phyloP scores from a whole-genome alignment of 1,284 basidiomycete species.

The Cutaneotrichosporon mucoides region DNA sequence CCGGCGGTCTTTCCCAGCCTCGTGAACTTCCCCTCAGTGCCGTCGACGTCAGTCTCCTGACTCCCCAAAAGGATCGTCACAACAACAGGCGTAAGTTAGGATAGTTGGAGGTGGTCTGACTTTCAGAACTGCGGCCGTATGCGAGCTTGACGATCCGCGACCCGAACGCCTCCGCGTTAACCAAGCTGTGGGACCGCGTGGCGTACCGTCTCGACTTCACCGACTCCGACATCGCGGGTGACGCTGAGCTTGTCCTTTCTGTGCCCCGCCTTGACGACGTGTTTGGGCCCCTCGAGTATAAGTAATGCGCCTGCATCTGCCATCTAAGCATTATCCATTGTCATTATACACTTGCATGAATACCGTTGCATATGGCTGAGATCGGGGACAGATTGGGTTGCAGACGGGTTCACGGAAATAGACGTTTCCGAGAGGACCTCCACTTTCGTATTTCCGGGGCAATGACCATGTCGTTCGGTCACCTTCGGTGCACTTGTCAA shows the following conservation, averaged over 20 bases:
- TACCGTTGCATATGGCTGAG: not conserved
- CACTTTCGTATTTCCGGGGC: not conserved
- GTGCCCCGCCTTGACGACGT: slow-evolving; percentile 14
- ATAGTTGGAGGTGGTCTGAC: not conserved
- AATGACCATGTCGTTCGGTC: not conserved
- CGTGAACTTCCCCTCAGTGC: slow-evolving; percentile 12
- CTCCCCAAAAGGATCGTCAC: not conserved
- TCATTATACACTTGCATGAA: not conserved
- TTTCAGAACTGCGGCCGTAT: not conserved
- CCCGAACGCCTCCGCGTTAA: not conserved
- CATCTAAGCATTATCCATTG: too few relatives aligned
- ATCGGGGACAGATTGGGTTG: not conserved
- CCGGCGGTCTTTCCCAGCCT: not conserved
- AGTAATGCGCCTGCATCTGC: too few relatives aligned
- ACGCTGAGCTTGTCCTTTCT: slow-evolving; percentile 13
- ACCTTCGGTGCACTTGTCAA: not conserved
- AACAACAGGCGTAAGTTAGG: slow-evolving; percentile 8
- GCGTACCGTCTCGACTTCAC: slow-evolving; percentile 17
- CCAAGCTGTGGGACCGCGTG: slow-evolving; percentile 2
- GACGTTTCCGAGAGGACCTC: not conserved
- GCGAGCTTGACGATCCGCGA: slow-evolving; percentile 1
- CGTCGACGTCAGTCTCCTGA: slow-evolving; percentile 7
- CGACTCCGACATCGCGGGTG: not conserved
- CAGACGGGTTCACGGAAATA: not conserved
- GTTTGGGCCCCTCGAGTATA: slow-evolving; percentile 13